phyloP scores from a whole-genome alignment of 208 protist species.

The Acanthamoeba lugdunensis region DNA sequence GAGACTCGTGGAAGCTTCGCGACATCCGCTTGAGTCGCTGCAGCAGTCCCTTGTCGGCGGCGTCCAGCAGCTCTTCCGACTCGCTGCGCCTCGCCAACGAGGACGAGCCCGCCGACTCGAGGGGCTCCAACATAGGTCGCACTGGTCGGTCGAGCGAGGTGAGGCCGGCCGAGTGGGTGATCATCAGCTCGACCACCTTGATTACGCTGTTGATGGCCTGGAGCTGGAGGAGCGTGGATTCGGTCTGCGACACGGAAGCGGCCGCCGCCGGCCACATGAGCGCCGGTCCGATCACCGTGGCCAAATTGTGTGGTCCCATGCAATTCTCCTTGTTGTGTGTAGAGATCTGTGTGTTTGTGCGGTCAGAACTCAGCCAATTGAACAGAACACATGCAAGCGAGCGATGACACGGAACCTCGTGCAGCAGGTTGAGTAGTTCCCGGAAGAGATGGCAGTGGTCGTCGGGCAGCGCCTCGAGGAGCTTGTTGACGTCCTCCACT shows the following conservation, averaged over 20 bases:
- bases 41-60: slow-evolving; percentile 19
- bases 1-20: slow-evolving; percentile 52
- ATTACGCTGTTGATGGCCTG: slow-evolving; percentile 59
- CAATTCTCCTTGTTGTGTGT: slow-evolving; percentile 38
- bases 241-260: background rate
- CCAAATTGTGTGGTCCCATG: slow-evolving; percentile 53
- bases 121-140: background rate
- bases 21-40: slow-evolving; percentile 56
- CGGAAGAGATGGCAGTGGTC: slow-evolving; percentile 13
- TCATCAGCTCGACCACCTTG: slow-evolving; percentile 44
- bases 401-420: background rate
- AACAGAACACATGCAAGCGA: background rate
- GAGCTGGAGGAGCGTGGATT: background rate
- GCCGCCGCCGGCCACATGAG: slow-evolving; percentile 12
- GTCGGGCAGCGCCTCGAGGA: background rate
- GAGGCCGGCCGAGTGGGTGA: background rate
- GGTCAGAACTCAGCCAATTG: background rate
- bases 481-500: background rate
- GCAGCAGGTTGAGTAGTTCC: background rate
- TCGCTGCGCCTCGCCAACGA: background rate
- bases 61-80: background rate
- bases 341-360: background rate
- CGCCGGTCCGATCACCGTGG: slow-evolving; percentile 50
- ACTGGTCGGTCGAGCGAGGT: slow-evolving; percentile 7
- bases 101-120: background rate